Base-by-base conservation (phyloP, 805 yeast genomes). In the Teunomyces gatunensis region DNA sequence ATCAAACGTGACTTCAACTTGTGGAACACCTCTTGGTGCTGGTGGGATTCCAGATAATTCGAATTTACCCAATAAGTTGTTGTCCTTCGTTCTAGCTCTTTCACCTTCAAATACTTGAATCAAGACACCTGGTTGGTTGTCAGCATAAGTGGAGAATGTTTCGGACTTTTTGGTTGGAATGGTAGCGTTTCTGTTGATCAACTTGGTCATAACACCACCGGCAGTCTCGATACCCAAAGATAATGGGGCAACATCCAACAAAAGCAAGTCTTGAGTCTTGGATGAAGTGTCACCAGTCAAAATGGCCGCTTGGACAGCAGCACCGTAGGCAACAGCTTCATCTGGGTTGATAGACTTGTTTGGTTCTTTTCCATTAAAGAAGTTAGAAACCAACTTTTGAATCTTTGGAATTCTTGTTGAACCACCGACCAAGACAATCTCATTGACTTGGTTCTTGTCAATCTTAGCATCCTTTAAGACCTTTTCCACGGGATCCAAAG, bases 261-360 rank as follows among this genome's bases (percentile, higher is more conserved):
- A 78, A 55, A 92, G 69, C 57, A 73, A 67, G 62, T 72, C 76
- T 59, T 72, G 75, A 47, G 77, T 73, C 69, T 70, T 67, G 23
- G 71, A 63, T 20, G 74, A 53, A n/a, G 73, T 67, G 51, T 91
- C 97, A 72, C 98, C 98, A 47, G 96, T 84, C 56, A 92, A 78
- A 59, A 92, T 95, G 78, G 98, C 98, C 49, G 96, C 98, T 79
- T 92, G 99, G 54, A 92, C 97, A 54, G 99, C 97, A 52, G 98
- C 98, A 82, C 99, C 99, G 63, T 85, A 92, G 39, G 98, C 99
- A 65, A 92, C 98, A 69, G 99, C 99, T 80, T 92, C 99, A 77
- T 92, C 99, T 54, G 99, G 98, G 79, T 92, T 92, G 65, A 92
- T 92, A 63, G 96, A 92, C 82, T 91, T 92, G 58, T 96, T 89